Conservation (phyloP, 2,329 filamentous ascomycete species). For the Purpureocillium lavendulum region DNA sequence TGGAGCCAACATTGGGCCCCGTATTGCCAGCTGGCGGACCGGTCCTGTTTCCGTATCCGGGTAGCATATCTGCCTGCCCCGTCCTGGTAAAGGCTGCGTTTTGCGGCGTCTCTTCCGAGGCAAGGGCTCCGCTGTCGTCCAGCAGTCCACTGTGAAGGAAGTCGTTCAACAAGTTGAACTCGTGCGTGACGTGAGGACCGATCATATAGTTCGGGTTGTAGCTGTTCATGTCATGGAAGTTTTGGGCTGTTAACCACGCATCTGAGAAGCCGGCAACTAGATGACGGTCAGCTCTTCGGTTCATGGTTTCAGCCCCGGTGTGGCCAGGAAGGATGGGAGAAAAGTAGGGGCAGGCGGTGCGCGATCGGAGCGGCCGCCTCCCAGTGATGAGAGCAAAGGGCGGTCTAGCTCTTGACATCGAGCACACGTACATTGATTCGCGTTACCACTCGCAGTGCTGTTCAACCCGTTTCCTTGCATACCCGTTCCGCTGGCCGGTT, state of each 20-base stretch:
- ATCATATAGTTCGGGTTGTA: conserved; percentile 95
- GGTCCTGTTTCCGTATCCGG: conserved; percentile 37
- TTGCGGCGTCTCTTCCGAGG: conserved; percentile 55
- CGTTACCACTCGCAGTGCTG: conserved; percentile 45
- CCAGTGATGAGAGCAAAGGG: too few species aligned
- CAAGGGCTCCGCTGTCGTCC: conserved; percentile 64
- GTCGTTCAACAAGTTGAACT: conserved; percentile 94
- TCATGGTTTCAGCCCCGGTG: not conserved
- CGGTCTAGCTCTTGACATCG: conserved; percentile 1
- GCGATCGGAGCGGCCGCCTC: not conserved
- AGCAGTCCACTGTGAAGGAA: conserved; percentile 88
- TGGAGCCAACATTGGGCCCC: conserved; percentile 23
- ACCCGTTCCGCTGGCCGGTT: conserved; percentile 61
- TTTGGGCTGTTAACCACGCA: conserved; percentile 73
- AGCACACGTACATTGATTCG: conserved; percentile 64
- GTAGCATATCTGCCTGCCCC: conserved; percentile 37
- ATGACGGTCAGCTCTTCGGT: conserved; percentile 6
- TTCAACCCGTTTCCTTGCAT: conserved; percentile 50
- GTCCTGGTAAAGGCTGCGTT: conserved; percentile 32
- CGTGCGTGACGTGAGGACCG: conserved; percentile 82
- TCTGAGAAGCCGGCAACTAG: conserved; percentile 71
- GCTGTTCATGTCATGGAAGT: conserved; percentile 89
- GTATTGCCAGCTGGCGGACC: conserved; percentile 14
- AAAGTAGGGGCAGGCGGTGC: conserved; percentile 4
- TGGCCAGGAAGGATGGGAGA: conserved; percentile 5